Base-by-base conservation (phyloP, 2,329 filamentous ascomycete genomes). In the Fusarium sp. region DNA sequence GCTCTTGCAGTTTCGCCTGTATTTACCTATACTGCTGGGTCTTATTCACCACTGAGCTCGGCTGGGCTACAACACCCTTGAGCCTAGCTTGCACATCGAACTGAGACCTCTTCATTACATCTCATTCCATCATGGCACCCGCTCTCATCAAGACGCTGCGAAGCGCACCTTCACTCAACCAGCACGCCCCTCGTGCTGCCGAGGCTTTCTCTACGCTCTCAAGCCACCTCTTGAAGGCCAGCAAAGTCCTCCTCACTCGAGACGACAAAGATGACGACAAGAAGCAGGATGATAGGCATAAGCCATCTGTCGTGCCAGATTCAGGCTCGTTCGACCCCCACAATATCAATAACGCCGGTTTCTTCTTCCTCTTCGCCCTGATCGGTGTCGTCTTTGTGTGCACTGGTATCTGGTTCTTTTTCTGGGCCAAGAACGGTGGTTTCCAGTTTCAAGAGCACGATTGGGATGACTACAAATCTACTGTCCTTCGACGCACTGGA, bases 391-490 rank as follows among this genome's bases (percentile, higher is more conserved):
- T 82, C 32, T 91, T 98, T 76, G 91, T 96, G 24, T 61, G 92
- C 5, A 87, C 84, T 0, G 87, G 86, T 24, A 93, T 98, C 75
- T 99, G 96, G 94, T 97, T 99, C 86, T 98, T 99, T 86, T 97
- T 97, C 86, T 96, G 93, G 92, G 95, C 95, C 58, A 95, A 92
- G 81, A 97, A 98, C 73, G 96, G 96, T 65, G 96, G 96, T 15
- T 97, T 98, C 82, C 83, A 92, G 67, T 98, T 94, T 85, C 86
- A 87, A 46, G 83, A 96, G 67, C 85, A 88, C 35, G 96, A 99
- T 80, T 99, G 96, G 95, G 95, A 98, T 7, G 96, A 99, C 75
- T 99, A 99, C 87, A 98, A 98, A 79, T 91, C 92, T 2, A 97
- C 95, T 0, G 96, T 99, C 3, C 81, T 99, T 45, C 88, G 96